These are phyloP conservation scores for Marasmius tenuissimus DNA, from an alignment of 1,284 basidiomycete genomes.

Conservation along the genomic window DNA sequence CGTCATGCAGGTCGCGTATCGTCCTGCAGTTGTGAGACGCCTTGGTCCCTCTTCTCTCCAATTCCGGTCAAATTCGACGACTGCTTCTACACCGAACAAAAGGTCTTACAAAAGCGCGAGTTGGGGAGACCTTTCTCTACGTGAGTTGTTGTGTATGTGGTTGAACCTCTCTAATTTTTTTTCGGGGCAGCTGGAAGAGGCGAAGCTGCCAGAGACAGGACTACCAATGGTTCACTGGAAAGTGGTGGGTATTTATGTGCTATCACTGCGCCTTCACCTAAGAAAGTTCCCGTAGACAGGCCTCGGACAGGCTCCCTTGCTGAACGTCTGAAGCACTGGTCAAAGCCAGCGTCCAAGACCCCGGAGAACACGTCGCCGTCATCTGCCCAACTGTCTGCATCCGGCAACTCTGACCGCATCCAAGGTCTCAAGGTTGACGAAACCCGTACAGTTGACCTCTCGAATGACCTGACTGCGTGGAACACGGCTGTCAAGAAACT, in stretches of 20 bases:
- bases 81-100: conserved; percentile 11
- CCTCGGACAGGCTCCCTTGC: not conserved
- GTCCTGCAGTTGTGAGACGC: conserved; percentile 4
- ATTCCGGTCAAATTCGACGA: conserved; percentile 20
- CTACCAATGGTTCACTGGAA: not conserved
- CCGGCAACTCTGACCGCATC: not conserved
- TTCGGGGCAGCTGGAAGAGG: conserved; percentile 18
- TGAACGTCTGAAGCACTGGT: not conserved
- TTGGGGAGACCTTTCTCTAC: conserved; percentile 35
- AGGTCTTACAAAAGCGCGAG: conserved; percentile 3
- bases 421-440: not conserved
- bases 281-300: not conserved
- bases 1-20: conserved; percentile 16
- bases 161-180: not conserved
- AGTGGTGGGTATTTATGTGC: not conserved
- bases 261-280: not conserved
- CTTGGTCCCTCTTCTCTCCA: conserved; percentile 3
- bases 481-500: not conserved
- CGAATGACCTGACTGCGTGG: not conserved
- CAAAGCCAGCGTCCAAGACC: not conserved
- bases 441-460: not conserved
- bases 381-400: not conserved
- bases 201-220: not conserved
- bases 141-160: conserved; percentile 23
- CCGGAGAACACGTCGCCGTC: no score